Evolutionary conservation across 208 protist genomes (phyloP).

Genomic region (Acanthamoeba castellanii): DNA sequence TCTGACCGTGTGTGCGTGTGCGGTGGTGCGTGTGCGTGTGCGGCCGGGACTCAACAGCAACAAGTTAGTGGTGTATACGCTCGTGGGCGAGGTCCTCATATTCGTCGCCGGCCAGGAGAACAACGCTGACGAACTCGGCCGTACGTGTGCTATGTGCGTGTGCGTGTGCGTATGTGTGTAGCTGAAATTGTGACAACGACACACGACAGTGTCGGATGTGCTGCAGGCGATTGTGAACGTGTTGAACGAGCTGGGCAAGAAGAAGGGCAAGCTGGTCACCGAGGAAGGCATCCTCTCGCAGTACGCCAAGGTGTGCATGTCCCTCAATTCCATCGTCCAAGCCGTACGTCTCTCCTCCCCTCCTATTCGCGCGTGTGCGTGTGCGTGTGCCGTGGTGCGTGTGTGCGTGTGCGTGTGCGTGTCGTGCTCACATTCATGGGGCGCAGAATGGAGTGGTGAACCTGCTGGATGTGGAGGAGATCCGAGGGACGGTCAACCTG

Average conservation of each 20-base stretch:
- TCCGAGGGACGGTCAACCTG: slow-evolving; percentile 16
- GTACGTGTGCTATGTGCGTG: too few species aligned
- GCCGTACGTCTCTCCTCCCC: background rate
- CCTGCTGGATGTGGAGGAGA: slow-evolving; percentile 42
- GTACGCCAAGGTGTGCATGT: slow-evolving; percentile 63
- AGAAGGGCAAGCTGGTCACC: slow-evolving; percentile 70
- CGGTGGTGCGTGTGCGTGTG: background rate
- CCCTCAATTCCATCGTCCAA: slow-evolving; percentile 58
- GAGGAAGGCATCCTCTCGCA: slow-evolving; percentile 32
- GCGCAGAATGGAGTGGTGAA: slow-evolving; percentile 14
- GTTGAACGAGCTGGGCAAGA: slow-evolving; percentile 57
- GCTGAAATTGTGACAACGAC: background rate
- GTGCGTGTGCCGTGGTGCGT: background rate
- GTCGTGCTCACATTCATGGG: background rate
- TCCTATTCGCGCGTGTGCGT: background rate
- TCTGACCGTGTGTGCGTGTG: background rate
- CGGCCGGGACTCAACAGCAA: background rate
- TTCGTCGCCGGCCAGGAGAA: slow-evolving; percentile 47
- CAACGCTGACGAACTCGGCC: slow-evolving; percentile 48
- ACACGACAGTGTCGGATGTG: slow-evolving; percentile 49
- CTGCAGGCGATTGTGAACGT: slow-evolving; percentile 47
- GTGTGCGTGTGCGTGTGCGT: too few species aligned
- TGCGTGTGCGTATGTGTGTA: background rate
- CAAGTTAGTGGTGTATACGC: slow-evolving; percentile 48
- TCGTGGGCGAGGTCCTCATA: slow-evolving; percentile 54